Conservation (phyloP, 176 grass and related monocot species). For the Microstegium vimineum region DNA sequence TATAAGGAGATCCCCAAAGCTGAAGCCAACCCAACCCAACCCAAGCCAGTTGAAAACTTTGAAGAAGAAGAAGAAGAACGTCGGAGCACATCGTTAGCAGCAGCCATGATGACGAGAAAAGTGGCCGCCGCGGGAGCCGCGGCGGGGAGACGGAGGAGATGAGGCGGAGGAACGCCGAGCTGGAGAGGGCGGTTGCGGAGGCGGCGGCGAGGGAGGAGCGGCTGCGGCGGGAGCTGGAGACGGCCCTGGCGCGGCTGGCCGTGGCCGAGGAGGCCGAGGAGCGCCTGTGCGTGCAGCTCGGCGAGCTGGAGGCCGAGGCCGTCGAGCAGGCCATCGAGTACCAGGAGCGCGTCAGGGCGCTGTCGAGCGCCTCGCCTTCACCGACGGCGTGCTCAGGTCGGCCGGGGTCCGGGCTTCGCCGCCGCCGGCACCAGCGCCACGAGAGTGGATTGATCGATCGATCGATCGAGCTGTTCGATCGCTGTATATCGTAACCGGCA, state of each 20-base stretch:
- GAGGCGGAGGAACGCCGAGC: constrained; percentile 49
- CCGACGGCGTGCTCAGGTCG: constrained; percentile 32
- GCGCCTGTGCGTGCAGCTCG: constrained; percentile 67
- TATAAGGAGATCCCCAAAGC: background rate
- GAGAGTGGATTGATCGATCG: background rate
- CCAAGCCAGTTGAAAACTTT: background rate
- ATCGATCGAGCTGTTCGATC: no score
- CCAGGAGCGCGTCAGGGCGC: constrained; percentile 47
- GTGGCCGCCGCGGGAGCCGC: no score
- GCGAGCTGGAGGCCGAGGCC: constrained; percentile 75
- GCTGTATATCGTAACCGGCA: background rate
- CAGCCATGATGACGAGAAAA: constrained; percentile 1
- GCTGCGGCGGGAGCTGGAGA: constrained; percentile 58
- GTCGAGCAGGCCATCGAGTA: constrained; percentile 47
- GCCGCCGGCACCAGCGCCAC: background rate
- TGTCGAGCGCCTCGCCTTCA: constrained; percentile 55
- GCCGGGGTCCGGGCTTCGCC: background rate
- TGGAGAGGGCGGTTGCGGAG: constrained; percentile 52
- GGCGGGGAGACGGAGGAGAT: constrained; percentile 44
- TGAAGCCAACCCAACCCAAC: background rate
- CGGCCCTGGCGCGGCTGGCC: constrained; percentile 41
- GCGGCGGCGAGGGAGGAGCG: constrained; percentile 49
- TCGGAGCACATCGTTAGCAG: background rate
- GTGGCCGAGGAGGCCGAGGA: constrained; percentile 76
- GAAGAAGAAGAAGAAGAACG: no score